phyloP scores from a whole-genome alignment of 768 basidiomycete species.

The Pleurotus ostreatus region DNA sequence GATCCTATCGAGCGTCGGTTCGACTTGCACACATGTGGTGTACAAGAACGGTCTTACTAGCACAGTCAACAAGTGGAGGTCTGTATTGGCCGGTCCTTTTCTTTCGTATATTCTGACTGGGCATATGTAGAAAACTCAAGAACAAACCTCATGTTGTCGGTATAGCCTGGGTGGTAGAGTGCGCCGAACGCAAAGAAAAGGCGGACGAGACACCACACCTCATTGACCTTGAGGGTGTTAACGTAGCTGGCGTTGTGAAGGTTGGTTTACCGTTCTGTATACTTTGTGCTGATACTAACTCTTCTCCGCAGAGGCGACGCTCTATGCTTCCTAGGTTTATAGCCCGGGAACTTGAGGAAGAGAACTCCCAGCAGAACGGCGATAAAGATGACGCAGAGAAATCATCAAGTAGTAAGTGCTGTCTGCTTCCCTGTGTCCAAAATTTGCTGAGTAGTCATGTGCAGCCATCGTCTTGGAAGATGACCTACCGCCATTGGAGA shows the following conservation, averaged over 20 bases:
- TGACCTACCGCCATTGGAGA: constrained; percentile 4
- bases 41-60: constrained; percentile 79
- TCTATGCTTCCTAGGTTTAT: constrained; percentile 69
- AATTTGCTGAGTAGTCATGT: neutral
- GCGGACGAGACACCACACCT: constrained; percentile 66
- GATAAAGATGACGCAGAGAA: neutral
- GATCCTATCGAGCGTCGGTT: constrained; percentile 63
- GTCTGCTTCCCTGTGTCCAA: neutral
- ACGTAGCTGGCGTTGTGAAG: constrained; percentile 61
- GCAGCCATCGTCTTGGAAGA: constrained; percentile 1
- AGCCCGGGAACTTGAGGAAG: constrained; percentile 22
- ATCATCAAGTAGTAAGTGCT: neutral
- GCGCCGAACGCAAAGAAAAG: constrained; percentile 60
- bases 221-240: constrained; percentile 57
- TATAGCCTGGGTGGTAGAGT: constrained; percentile 88
- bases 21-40: constrained; percentile 79
- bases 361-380: neutral
- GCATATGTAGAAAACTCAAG: constrained; percentile 43
- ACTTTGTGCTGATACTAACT: neutral
- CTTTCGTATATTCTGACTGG: neutral
- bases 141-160: constrained; percentile 76
- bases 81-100: constrained; percentile 22
- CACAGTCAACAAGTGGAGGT: constrained; percentile 69
- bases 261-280: constrained; percentile 28
- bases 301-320: constrained; percentile 52